These are phyloP conservation scores for Dioszegia crocea DNA, from an alignment of 768 basidiomycete species.

Conservation along the genomic window DNA sequence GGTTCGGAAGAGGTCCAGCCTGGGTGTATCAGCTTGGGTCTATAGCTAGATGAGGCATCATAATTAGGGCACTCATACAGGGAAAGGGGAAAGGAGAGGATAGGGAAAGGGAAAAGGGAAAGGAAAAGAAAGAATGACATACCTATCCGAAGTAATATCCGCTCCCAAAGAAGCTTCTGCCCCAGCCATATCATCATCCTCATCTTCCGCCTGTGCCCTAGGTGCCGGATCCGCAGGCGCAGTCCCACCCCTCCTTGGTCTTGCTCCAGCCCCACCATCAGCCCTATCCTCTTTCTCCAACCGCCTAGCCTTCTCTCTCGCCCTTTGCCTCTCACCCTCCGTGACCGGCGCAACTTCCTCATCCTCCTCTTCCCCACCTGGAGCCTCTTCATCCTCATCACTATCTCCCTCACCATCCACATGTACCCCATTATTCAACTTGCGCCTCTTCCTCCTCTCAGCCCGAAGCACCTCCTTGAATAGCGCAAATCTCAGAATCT, in stretches of 20 bases:
- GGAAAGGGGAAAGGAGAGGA: too few relatives aligned
- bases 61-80: too few relatives aligned
- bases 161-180: slow-evolving; percentile 27
- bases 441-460: slow-evolving; percentile 73
- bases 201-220: slow-evolving; percentile 15
- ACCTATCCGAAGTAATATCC: slow-evolving; percentile 28
- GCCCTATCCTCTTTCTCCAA: slow-evolving; percentile 26
- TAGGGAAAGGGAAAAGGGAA: too few relatives aligned
- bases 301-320: slow-evolving; percentile 46
- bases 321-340: slow-evolving; percentile 55
- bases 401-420: slow-evolving; percentile 49
- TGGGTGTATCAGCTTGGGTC: slow-evolving; percentile 40
- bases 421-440: slow-evolving; percentile 67
- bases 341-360: slow-evolving; percentile 62
- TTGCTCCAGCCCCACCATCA: slow-evolving; percentile 1
- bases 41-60: background rate
- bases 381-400: slow-evolving; percentile 51
- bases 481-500: slow-evolving; percentile 91
- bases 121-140: too few relatives aligned
- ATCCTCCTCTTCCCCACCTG: slow-evolving; percentile 56
- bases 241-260: background rate
- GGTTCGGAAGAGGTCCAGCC: slow-evolving; percentile 73
- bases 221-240: background rate
- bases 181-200: slow-evolving; percentile 40
- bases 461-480: slow-evolving; percentile 95